A percentile compares a stretch with the other conserved stretches of the same genome.
Evolutionary conservation across 2,329 filamentous ascomycete genomes (phyloP).

Genomic region (Ceratocystis huliohia): DNA sequence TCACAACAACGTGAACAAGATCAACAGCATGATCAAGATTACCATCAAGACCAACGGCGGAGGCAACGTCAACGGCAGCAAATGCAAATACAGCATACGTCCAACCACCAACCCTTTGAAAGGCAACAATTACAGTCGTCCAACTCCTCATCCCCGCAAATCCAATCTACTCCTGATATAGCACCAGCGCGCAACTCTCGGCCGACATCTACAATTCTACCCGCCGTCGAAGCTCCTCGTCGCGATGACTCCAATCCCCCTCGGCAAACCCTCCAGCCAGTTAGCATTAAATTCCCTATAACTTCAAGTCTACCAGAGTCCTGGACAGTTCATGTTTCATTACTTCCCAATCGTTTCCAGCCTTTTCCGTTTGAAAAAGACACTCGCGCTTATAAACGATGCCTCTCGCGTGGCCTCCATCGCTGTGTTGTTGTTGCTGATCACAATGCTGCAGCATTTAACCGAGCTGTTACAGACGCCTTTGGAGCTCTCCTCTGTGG

Average conservation of each 20-base stretch:
- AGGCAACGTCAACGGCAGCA: constrained; percentile 14
- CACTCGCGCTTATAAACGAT: constrained; percentile 48
- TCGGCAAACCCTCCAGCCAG: constrained; percentile 21
- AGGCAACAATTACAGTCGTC: neutral
- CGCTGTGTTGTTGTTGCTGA: constrained; percentile 43
- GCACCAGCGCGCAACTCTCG: constrained; percentile 1
- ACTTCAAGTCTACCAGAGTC: constrained; percentile 27
- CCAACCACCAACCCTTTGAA: neutral
- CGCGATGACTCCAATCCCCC: constrained; percentile 19
- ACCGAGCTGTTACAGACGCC: constrained; percentile 35
- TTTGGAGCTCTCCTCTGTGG: constrained; percentile 40
- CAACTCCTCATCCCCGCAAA: neutral
- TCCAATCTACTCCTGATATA: neutral
- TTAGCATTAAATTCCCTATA: constrained; percentile 18
- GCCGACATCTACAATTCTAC: constrained; percentile 19
- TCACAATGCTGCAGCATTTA: constrained; percentile 38
- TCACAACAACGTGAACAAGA: constrained; percentile 11
- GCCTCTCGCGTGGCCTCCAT: constrained; percentile 47
- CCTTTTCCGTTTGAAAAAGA: constrained; percentile 51
- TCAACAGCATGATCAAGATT: constrained; percentile 3
- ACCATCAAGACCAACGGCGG: constrained; percentile 14
- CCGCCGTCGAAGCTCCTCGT: constrained; percentile 18
- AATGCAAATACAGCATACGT: neutral
- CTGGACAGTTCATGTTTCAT: constrained; percentile 49
- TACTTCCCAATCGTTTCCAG: constrained; percentile 41